Evolutionary conservation across 805 yeast species (phyloP).

Genomic region (Saccharomycopsis malanga): DNA sequence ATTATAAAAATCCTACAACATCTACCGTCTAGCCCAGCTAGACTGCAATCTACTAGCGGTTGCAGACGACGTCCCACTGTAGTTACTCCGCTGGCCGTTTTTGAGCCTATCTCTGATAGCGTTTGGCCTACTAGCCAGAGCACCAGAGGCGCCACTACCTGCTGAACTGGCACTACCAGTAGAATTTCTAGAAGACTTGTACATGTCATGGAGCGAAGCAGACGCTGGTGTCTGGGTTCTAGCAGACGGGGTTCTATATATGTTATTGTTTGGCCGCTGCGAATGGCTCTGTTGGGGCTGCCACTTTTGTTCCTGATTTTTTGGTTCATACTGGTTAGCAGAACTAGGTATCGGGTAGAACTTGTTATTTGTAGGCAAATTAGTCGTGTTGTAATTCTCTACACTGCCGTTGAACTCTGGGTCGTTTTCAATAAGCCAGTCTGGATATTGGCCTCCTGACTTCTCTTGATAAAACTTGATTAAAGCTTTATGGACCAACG

Average conservation of each 20-base stretch:
- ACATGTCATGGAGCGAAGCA: constrained; percentile 19
- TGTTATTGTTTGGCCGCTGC: constrained; percentile 1
- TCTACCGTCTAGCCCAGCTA: constrained; percentile 5
- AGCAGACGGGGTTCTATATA: no score
- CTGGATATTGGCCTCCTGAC: constrained; percentile 12
- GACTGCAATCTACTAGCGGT: constrained; percentile 13
- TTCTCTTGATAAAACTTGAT: constrained; percentile 15
- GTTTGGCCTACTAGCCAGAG: background rate
- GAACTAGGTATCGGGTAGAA: constrained; percentile 21
- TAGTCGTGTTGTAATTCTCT: constrained; percentile 1
- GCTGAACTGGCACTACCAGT: background rate
- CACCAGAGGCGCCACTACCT: constrained; percentile 2
- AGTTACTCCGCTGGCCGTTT: constrained; percentile 10
- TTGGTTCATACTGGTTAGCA: constrained; percentile 5
- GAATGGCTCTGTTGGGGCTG: constrained; percentile 9
- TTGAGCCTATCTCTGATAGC: constrained; percentile 17
- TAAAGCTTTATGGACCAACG: constrained; percentile 19
- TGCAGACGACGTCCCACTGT: constrained; percentile 2
- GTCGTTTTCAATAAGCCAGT: constrained; percentile 21
- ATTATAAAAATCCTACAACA: no score
- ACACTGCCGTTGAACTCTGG: constrained; percentile 11
- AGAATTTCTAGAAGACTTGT: constrained; percentile 12
- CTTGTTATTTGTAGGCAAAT: constrained; percentile 3
- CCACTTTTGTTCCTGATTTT: constrained; percentile 10
- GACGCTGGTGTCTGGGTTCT: constrained; percentile 22